A percentile compares a stretch with the other conserved stretches of the same genome.
phyloP scores from a whole-genome alignment of 1,284 basidiomycete genomes.

The Afroboletus lepidellus region DNA sequence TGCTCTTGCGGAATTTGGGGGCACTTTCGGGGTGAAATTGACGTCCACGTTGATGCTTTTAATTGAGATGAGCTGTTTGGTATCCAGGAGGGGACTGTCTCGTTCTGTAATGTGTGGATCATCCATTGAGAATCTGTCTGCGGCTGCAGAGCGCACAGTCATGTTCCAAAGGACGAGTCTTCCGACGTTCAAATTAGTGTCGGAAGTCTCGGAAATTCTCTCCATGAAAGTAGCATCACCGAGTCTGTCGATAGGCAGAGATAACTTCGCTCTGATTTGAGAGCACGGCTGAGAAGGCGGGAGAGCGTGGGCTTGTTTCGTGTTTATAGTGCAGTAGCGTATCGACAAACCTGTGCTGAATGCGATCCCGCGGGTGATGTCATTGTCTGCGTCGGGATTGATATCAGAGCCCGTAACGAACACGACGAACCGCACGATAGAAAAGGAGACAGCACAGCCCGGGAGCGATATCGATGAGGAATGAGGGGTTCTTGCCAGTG shows the following conservation, averaged over 20 bases:
- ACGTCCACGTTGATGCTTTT: slow-evolving; percentile 39
- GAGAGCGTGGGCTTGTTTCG: slow-evolving; percentile 47
- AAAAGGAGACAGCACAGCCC: slow-evolving; percentile 58
- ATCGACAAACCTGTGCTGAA: slow-evolving; percentile 56
- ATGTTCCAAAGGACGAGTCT: slow-evolving; percentile 48
- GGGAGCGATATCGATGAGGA: slow-evolving; percentile 44
- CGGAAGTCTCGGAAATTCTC: slow-evolving; percentile 35
- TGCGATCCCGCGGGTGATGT: slow-evolving; percentile 72
- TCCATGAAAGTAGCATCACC: slow-evolving; percentile 54
- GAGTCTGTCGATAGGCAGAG: slow-evolving; percentile 62
- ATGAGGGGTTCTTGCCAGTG: slow-evolving; percentile 23
- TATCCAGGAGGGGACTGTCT: slow-evolving; percentile 42
- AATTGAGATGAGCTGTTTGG: slow-evolving; percentile 51
- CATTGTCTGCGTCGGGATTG: slow-evolving; percentile 64
- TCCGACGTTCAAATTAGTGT: slow-evolving; percentile 39
- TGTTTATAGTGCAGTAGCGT: slow-evolving; percentile 59
- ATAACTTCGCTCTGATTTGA: slow-evolving; percentile 47
- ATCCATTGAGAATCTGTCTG: slow-evolving; percentile 63
- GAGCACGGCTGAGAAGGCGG: slow-evolving; percentile 40
- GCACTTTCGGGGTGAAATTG: slow-evolving; percentile 31
- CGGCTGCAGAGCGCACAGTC: slow-evolving; percentile 54
- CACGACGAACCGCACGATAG: slow-evolving; percentile 62
- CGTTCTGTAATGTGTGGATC: slow-evolving; percentile 56
- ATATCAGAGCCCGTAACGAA: slow-evolving; percentile 76
- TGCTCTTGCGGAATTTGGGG: slow-evolving; percentile 9